These are phyloP conservation scores for Chlorella vulgaris DNA, from an alignment of 139 green algal genomes.

Conservation along the genomic window DNA sequence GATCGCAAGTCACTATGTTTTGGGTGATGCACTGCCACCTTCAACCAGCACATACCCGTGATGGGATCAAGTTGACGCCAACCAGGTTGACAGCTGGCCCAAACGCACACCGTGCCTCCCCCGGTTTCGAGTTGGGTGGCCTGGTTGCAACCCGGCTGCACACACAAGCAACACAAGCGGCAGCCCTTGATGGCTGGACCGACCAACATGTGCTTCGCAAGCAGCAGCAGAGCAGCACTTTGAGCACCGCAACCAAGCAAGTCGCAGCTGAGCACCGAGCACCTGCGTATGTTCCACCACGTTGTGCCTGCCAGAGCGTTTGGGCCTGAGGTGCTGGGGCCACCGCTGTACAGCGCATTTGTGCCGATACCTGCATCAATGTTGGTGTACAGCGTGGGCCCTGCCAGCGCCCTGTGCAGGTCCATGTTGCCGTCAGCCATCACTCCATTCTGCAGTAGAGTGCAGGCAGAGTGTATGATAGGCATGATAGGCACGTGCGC, in stretches of 20 bases:
- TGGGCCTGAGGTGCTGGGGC: background rate
- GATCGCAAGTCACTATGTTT: background rate
- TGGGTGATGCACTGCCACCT: no score
- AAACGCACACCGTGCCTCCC: background rate
- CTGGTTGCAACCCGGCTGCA: background rate
- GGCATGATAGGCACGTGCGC: no score
- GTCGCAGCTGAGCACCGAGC: background rate
- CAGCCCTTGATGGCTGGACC: no score
- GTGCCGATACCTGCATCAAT: background rate
- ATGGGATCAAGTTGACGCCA: background rate
- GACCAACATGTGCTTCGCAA: background rate
- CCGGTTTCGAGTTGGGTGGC: background rate
- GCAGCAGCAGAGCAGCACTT: background rate
- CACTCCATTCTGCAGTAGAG: no score
- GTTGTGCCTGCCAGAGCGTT: background rate
- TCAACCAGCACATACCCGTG: background rate
- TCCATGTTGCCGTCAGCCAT: background rate
- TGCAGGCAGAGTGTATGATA: no score
- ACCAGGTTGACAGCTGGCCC: conserved; percentile 1
- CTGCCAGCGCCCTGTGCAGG: conserved; percentile 2
- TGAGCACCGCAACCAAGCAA: background rate
- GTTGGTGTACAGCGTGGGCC: conserved; percentile 3
- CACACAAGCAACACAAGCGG: background rate
- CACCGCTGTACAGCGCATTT: background rate
- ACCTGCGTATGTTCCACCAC: background rate